Percentiles rank a stretch among this genome's conserved stretches.
These are phyloP conservation scores for Symbiodinium natans DNA, from an alignment of 73 alveolate species.

Conservation along the genomic window DNA sequence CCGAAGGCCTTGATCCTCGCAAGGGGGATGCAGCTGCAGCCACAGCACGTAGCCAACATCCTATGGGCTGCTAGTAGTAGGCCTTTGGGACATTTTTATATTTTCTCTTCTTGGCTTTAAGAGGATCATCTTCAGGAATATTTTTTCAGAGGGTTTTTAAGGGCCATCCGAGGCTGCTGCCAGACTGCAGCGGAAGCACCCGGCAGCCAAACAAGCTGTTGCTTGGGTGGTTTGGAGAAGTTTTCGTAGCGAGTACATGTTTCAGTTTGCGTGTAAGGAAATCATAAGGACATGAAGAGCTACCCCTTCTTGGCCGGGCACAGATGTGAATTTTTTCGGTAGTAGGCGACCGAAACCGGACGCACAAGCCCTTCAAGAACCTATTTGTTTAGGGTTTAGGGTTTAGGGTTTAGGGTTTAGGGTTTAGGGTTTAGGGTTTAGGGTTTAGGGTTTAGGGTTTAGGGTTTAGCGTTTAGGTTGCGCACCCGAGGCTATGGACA, in stretches of 20 bases:
- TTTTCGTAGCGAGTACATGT: not conserved
- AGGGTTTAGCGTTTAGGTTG: not conserved
- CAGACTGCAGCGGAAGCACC: conserved; percentile 54
- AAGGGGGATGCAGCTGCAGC: conserved; percentile 62
- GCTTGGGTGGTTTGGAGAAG: not conserved
- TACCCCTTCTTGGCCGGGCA: not conserved
- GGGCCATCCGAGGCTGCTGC: too few species aligned
- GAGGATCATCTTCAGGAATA: too few species aligned
- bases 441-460: not conserved
- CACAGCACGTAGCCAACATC: conserved; percentile 89
- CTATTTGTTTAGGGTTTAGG: not conserved
- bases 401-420: not conserved
- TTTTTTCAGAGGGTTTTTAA: too few species aligned
- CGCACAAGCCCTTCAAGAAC: too few species aligned
- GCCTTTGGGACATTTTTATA: too few species aligned
- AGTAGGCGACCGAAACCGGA: too few species aligned
- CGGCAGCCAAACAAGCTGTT: conserved; percentile 36
- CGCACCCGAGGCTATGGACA: not conserved
- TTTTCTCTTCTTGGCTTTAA: too few species aligned
- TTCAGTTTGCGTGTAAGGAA: not conserved
- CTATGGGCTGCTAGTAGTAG: conserved; percentile 20
- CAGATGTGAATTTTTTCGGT: not conserved
- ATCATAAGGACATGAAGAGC: not conserved
- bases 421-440: not conserved
- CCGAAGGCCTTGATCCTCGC: conserved; percentile 75